A percentile compares a stretch with the other conserved stretches of the same genome.
phyloP scores from a whole-genome alignment of 176 grass and related monocot genomes.

The Dactylis glomerata region DNA sequence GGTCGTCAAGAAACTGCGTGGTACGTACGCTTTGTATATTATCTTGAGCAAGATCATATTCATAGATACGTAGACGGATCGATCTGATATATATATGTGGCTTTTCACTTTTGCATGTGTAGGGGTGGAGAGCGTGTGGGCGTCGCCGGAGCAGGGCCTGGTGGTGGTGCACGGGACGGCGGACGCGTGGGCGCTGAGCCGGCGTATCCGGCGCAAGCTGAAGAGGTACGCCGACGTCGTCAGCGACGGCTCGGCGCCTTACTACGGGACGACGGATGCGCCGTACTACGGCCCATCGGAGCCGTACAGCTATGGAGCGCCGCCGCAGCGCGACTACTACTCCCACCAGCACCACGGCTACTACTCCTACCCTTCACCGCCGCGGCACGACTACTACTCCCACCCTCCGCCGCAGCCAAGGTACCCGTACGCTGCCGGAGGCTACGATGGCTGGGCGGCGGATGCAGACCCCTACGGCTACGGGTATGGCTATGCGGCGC shows the following conservation, averaged over 20 bases:
- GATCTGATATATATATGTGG: too few relatives aligned
- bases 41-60: too few relatives aligned
- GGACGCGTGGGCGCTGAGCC: not conserved
- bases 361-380: not conserved
- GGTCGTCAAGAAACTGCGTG: not conserved
- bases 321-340: too few relatives aligned
- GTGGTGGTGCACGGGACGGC: not conserved
- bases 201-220: not conserved
- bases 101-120: too few relatives aligned
- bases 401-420: not conserved
- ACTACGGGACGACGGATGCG: not conserved
- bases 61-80: too few relatives aligned
- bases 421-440: not conserved
- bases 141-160: not conserved
- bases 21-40: not conserved
- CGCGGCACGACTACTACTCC: not conserved
- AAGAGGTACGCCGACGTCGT: not conserved
- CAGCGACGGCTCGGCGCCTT: conserved; percentile 20
- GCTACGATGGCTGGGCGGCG: not conserved
- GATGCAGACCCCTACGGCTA: not conserved
- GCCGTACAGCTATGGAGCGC: too few relatives aligned
- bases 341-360: not conserved
- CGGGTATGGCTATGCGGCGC: too few relatives aligned
- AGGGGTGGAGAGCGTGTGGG: not conserved
- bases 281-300: too few relatives aligned